Base-by-base conservation (phyloP, 2,329 filamentous ascomycete genomes). In the Aschersonia sp. region DNA sequence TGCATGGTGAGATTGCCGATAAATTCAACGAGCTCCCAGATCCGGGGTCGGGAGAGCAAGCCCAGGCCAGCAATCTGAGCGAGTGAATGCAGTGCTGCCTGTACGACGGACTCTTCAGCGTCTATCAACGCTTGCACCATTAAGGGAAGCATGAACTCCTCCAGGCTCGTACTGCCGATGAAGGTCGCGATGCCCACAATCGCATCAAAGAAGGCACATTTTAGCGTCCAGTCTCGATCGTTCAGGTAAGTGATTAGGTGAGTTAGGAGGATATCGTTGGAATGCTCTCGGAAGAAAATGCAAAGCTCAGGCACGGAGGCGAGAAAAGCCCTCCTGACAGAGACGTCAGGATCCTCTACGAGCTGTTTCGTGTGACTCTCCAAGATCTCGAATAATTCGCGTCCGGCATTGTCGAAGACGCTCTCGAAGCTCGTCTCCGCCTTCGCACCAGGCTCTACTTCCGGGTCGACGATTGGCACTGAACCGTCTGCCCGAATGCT, bases 241-340 rank as follows among this genome's bases (percentile, higher is more conserved):
- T 98, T 98, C 7, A 98, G 68, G 57, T 98, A 98, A 0, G 92
- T 98, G 59, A 97, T 97, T 31, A 98, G 71, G 66, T 98, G 92
- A 33, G 88, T 94, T 29, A 98, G 70, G 12, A 98, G 81, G n/a
- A 98, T 87, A 59, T 98, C 92, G 61, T 94, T 96, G 1, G 90
- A 85, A 58, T 88, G 84, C n/a, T 82, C 76, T 51, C 85, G 89
- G 55, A 98, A 97, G 64, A 98, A 97, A 54, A 96, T 80, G 60
- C 92, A 98, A 1, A 98, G 72, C 52, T 88, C 86, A 0, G 89
- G 84, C 0, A 98, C 89, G 6, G 92, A 97, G 7, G 84, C 84
- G 43, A 98, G 69, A 59, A 98, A 96, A 1, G 92, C 89, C 50
- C 92, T 77, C 43, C 89, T 83, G 29, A 98, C 94, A 37, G 86